Evolutionary conservation across 169 alveolate genomes (phyloP), one percentile per base, ranked within the genome.

Genomic region (Plasmodium malariae): DNA sequence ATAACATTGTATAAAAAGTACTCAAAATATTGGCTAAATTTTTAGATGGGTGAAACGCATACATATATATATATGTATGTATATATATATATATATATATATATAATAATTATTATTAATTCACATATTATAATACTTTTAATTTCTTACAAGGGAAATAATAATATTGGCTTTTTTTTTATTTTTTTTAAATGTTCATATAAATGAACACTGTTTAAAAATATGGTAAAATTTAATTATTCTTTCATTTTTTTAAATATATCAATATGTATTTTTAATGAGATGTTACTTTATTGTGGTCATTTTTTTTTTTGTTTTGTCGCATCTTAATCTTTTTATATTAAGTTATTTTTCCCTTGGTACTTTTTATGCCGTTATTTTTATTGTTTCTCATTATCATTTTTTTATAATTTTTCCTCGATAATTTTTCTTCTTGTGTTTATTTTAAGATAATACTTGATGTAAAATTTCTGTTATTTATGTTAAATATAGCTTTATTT

Each of bases 1-100:
- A 43, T 70, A 70, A 70, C 83, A 70, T 70, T 67, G 48, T 14
- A 5, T 49, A 26, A 36, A 26, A 19, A 32, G 67, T 43, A 26
- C 32, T 45, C 83, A 45, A 34, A 12, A 19, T 70, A 26, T 70
- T 70, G 40, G 37, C 26, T 3, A n/a, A 11, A 11, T 48, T 34
- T 36, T 67, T 24, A n/a, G 24, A 28, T 24, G 19, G 9, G 17
- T 1, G 1, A 43, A 7, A 1, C 14, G 74, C 3, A 30, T 55
- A 48, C 5, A 36, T 70, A n/a, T 30, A 49, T 54, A 3, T 14
- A 21, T 54, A 14, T 3, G 17, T 54, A 54, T 19, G 5, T 54
- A 54, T 54, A 14, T 14, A 54, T 54, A 5, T 54, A 54, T 21
- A 40, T 3, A 54, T 3, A 54, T 9, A 54, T 0, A 3, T 54